A percentile compares a stretch with the other conserved stretches of the same genome.
Conservation (phyloP, 441 rosid genomes). For the Flueggea neowawraea region DNA sequence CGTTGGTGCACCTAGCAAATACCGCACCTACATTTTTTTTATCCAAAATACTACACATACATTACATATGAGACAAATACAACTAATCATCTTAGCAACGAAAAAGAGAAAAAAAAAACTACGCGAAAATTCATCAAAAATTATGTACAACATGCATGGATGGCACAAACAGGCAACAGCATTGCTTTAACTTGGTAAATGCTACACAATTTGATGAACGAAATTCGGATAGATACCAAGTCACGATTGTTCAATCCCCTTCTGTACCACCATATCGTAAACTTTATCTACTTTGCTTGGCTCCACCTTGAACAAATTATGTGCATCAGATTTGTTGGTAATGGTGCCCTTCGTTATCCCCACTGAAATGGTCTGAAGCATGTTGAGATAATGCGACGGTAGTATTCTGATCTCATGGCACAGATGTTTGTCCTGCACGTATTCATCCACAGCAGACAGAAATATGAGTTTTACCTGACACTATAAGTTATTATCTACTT, state of each 20-base stretch:
- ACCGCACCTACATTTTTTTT: too few species aligned
- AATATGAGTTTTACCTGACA: background rate
- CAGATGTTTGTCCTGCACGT: slow-evolving; percentile 63
- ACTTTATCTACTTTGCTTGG: slow-evolving; percentile 74
- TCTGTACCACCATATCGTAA: slow-evolving; percentile 73
- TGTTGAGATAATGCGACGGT: slow-evolving; percentile 76
- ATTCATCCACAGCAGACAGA: background rate
- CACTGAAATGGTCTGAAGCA: slow-evolving; percentile 61
- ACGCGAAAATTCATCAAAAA: too few species aligned
- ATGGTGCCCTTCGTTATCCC: slow-evolving; percentile 65
- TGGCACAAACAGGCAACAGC: background rate
- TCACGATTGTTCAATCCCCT: slow-evolving; percentile 55
- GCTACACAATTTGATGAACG: background rate
- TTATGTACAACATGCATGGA: too few species aligned
- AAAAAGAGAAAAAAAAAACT: too few species aligned
- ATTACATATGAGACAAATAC: too few species aligned
- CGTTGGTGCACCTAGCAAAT: too few species aligned
- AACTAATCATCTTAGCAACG: too few species aligned
- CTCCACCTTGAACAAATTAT: slow-evolving; percentile 72
- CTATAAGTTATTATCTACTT: background rate
- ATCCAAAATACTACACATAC: too few species aligned
- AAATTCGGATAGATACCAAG: slow-evolving; percentile 1
- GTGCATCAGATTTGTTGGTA: slow-evolving; percentile 73
- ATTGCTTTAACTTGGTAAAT: background rate
- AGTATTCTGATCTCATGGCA: slow-evolving; percentile 70